Conservation (phyloP, 2,329 filamentous ascomycete genomes). For the Talaromyces verruculosus region DNA sequence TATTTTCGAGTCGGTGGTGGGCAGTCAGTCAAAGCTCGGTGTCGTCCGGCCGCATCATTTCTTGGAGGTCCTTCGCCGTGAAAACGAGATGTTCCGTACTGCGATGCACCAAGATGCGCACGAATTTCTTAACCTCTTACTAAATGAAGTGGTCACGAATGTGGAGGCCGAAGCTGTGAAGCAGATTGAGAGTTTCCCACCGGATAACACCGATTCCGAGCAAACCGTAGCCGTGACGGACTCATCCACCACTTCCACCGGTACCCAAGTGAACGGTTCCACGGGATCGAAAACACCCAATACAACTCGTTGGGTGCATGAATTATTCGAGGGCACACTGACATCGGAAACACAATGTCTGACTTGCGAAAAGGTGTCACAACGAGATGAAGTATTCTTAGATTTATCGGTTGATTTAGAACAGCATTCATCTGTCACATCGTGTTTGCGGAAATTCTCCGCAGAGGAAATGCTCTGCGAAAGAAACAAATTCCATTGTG, state of each 20-base stretch:
- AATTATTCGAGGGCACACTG: slow-evolving; percentile 90
- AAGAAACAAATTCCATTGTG: slow-evolving; percentile 97
- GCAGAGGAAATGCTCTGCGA: slow-evolving; percentile 98
- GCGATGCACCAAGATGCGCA: slow-evolving; percentile 98
- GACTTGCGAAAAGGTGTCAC: slow-evolving; percentile 92
- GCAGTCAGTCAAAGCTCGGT: slow-evolving; percentile 76
- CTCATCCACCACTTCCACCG: slow-evolving; percentile 33
- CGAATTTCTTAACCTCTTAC: slow-evolving; percentile 88
- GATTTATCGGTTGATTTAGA: slow-evolving; percentile 95
- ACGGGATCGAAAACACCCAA: slow-evolving; percentile 56
- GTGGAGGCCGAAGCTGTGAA: slow-evolving; percentile 76
- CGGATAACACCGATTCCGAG: slow-evolving; percentile 47
- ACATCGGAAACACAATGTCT: slow-evolving; percentile 96
- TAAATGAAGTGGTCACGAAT: slow-evolving; percentile 95
- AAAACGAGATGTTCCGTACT: slow-evolving; percentile 96
- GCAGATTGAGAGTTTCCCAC: slow-evolving; percentile 47
- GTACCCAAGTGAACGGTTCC: slow-evolving; percentile 28
- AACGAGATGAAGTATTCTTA: slow-evolving; percentile 91
- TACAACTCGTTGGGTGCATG: slow-evolving; percentile 88
- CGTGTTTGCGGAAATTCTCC: slow-evolving; percentile 92
- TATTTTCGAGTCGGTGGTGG: slow-evolving; percentile 87
- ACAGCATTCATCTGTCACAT: slow-evolving; percentile 92
- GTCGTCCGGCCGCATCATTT: slow-evolving; percentile 92
- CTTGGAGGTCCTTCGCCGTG: slow-evolving; percentile 85
- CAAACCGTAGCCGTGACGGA: slow-evolving; percentile 49